A percentile compares a stretch with the other conserved stretches of the same genome.
Conservation (phyloP, 805 yeast species). For the Wickerhamiella bombiphila region DNA sequence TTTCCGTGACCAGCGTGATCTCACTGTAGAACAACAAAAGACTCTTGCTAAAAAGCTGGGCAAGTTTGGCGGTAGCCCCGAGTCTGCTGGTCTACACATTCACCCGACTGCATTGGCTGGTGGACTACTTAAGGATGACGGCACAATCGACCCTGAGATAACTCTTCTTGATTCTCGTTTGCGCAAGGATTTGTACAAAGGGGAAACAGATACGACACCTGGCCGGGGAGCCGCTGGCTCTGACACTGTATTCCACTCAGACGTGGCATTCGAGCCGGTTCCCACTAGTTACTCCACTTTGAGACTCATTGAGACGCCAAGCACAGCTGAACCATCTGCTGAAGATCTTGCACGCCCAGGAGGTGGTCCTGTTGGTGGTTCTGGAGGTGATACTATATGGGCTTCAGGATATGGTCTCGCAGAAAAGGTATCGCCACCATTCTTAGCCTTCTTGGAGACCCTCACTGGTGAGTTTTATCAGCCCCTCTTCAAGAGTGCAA, state of each 20-base stretch:
- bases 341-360: conserved; percentile 10
- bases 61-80: conserved; percentile 18
- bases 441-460: conserved; percentile 33
- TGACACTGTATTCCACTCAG: conserved; percentile 35
- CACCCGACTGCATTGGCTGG: conserved; percentile 23
- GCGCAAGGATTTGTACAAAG: conserved; percentile 12
- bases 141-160: conserved; percentile 21
- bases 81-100: conserved; percentile 19
- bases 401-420: conserved; percentile 40
- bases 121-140: conserved; percentile 18
- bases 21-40: conserved; percentile 20
- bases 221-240: conserved; percentile 16
- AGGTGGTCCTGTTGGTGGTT: conserved; percentile 15
- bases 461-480: conserved; percentile 26
- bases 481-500: conserved; percentile 30
- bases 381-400: conserved; percentile 40
- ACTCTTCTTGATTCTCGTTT: conserved; percentile 17
- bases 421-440: conserved; percentile 36
- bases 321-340: conserved; percentile 26
- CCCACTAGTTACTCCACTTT: conserved; percentile 44
- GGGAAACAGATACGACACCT: conserved; percentile 13
- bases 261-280: conserved; percentile 39
- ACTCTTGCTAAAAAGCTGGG: conserved; percentile 19
- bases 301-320: conserved; percentile 34
- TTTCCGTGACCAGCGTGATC: conserved; percentile 32